A percentile compares a stretch with the other conserved stretches of the same genome.
Evolutionary conservation across 192 early-diverging fungal species (phyloP).

Genomic region (Backusella luteola): DNA sequence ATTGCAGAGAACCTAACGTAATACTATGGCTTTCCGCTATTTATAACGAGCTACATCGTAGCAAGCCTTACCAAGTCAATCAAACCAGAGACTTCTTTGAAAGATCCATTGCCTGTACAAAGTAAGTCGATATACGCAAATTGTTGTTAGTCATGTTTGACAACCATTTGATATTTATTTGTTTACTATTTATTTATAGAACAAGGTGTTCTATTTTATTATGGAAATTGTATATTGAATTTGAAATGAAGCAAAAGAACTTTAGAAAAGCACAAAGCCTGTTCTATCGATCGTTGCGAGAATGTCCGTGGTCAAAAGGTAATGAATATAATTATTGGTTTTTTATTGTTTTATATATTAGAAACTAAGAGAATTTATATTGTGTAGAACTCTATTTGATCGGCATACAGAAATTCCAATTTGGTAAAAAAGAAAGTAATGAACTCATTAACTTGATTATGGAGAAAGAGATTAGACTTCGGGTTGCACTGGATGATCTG

Average conservation of each 20-base stretch:
- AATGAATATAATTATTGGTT: background rate
- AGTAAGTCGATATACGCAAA: conserved; percentile 19
- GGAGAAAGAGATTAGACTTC: conserved; percentile 64
- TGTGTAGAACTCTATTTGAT: conserved; percentile 53
- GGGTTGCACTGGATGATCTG: conserved; percentile 35
- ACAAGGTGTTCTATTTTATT: conserved; percentile 47
- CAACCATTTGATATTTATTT: background rate
- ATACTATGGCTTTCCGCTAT: conserved; percentile 57
- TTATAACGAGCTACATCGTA: conserved; percentile 54
- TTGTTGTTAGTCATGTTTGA: background rate
- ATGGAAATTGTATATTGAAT: conserved; percentile 62
- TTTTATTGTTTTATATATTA: background rate
- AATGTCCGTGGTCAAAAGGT: conserved; percentile 74
- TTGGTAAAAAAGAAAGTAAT: conserved; percentile 47
- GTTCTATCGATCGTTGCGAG: conserved; percentile 56
- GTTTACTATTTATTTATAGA: conserved; percentile 25
- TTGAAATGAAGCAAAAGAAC: conserved; percentile 51
- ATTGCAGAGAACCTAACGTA: conserved; percentile 48
- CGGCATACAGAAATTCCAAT: conserved; percentile 45
- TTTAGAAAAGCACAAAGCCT: conserved; percentile 44
- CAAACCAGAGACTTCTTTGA: conserved; percentile 60
- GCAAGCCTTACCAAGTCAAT: conserved; percentile 50
- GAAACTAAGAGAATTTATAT: no score
- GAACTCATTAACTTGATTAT: conserved; percentile 58
- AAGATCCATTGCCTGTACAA: conserved; percentile 42